Percentiles rank a stretch among this genome's conserved stretches.
These are phyloP conservation scores for Aspergillus bertholletiae DNA, from an alignment of 495 filamentous ascomycete genomes.

Conservation along the genomic window DNA sequence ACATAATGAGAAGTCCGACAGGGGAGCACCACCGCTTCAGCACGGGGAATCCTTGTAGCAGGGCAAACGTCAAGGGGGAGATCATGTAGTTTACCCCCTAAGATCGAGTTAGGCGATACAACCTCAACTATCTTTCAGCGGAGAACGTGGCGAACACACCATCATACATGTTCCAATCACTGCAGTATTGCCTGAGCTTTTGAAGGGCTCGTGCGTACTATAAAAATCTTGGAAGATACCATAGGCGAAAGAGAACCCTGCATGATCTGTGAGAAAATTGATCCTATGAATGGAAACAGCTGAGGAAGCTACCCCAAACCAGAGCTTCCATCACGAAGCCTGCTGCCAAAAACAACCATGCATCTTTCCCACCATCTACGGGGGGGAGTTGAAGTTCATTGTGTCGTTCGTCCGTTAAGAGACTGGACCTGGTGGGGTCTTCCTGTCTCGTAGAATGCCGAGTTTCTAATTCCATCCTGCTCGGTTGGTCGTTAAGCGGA, in stretches of 20 bases:
- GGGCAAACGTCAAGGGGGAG: constrained; percentile 39
- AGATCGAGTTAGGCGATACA: not conserved
- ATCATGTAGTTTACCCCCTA: constrained; percentile 50
- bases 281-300: not conserved
- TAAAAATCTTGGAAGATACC: constrained; percentile 62
- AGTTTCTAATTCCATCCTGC: not conserved
- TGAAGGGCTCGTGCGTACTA: constrained; percentile 43
- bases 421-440: not conserved
- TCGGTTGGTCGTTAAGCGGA: too few species aligned
- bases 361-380: constrained; percentile 58
- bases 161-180: constrained; percentile 44
- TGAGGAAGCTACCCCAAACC: constrained; percentile 40
- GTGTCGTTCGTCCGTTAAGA: not conserved
- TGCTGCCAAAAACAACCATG: constrained; percentile 61
- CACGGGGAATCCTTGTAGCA: constrained; percentile 38
- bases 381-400: constrained; percentile 30
- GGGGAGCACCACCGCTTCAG: constrained; percentile 32
- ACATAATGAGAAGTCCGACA: constrained; percentile 41
- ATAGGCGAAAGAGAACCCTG: constrained; percentile 61
- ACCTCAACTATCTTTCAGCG: not conserved
- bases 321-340: constrained; percentile 61
- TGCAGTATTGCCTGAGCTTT: constrained; percentile 35
- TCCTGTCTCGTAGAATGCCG: not conserved
- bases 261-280: not conserved
- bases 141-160: constrained; percentile 15